Evolutionary conservation across 164 flowering plant species (phyloP).

Genomic region (Liriodendron chinense): DNA sequence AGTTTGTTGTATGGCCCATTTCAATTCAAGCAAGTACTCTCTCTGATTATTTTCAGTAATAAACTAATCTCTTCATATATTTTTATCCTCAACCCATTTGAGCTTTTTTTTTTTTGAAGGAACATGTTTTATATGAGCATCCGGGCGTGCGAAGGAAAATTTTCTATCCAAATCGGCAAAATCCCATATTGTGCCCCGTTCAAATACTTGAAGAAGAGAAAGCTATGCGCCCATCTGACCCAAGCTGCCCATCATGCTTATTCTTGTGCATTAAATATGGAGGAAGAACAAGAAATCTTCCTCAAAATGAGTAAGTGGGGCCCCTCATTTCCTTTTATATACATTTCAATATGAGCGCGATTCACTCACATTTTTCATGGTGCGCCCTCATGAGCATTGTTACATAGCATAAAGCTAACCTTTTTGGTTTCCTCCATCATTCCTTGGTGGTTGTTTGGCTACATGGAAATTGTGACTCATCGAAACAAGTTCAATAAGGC

Average conservation of each 20-base stretch:
- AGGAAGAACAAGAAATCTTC: constrained; percentile 61
- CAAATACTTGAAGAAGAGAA: constrained; percentile 59
- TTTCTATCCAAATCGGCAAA: constrained; percentile 50
- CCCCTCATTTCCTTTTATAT: neutral
- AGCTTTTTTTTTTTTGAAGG: constrained; percentile 26
- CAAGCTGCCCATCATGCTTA: constrained; percentile 55
- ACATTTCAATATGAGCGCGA: neutral
- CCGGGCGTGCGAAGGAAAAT: constrained; percentile 50
- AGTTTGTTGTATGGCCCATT: neutral
- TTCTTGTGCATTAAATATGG: constrained; percentile 66
- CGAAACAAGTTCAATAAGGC: neutral
- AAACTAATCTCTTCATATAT: neutral
- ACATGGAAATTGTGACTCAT: neutral
- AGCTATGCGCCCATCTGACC: constrained; percentile 55
- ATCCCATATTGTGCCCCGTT: constrained; percentile 52
- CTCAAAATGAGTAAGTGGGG: constrained; percentile 56
- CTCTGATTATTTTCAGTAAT: neutral
- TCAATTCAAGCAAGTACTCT: neutral
- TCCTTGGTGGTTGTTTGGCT: neutral
- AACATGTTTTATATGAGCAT: constrained; percentile 57
- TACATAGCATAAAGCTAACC: neutral
- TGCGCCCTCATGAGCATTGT: neutral
- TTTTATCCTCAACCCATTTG: neutral
- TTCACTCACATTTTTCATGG: neutral
- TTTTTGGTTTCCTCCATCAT: neutral